Percentiles rank a stretch among this genome's conserved stretches.
Conservation (phyloP, 75 land plant species). For the Picea sitchensis region DNA sequence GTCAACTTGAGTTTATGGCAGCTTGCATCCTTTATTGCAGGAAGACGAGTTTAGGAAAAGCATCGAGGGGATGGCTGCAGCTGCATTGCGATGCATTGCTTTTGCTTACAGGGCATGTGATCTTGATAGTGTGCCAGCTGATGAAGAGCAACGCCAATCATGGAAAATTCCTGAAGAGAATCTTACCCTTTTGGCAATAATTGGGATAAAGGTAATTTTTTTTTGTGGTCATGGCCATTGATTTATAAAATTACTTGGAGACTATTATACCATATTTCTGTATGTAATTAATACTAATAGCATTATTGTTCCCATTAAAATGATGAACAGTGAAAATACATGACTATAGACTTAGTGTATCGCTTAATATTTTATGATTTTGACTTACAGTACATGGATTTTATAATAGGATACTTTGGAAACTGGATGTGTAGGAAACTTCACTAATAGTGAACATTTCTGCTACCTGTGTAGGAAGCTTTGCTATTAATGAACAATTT, state of each 20-base stretch:
- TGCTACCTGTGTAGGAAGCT: no score
- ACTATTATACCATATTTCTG: neutral
- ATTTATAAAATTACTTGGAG: neutral
- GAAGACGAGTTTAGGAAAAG: conserved; percentile 26
- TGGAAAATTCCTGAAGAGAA: conserved; percentile 76
- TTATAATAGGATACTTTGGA: no score
- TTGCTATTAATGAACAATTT: no score
- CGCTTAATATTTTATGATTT: no score
- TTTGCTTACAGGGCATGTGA: conserved; percentile 63
- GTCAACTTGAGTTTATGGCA: neutral
- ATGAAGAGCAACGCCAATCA: conserved; percentile 36
- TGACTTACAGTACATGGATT: no score
- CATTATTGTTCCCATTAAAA: no score
- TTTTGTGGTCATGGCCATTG: conserved; percentile 18
- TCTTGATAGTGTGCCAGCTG: conserved; percentile 35
- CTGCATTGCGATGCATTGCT: conserved; percentile 80
- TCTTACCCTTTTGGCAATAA: conserved; percentile 62
- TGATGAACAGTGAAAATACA: no score
- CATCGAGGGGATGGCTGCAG: conserved; percentile 83
- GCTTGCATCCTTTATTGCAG: conserved; percentile 18
- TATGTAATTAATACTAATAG: no score
- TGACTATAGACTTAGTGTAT: no score
- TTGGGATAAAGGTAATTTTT: conserved; percentile 76
- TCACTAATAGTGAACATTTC: no score
- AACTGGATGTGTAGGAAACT: no score